Base-by-base conservation (phyloP, 805 yeast species). In the Candida qinlingensis region DNA sequence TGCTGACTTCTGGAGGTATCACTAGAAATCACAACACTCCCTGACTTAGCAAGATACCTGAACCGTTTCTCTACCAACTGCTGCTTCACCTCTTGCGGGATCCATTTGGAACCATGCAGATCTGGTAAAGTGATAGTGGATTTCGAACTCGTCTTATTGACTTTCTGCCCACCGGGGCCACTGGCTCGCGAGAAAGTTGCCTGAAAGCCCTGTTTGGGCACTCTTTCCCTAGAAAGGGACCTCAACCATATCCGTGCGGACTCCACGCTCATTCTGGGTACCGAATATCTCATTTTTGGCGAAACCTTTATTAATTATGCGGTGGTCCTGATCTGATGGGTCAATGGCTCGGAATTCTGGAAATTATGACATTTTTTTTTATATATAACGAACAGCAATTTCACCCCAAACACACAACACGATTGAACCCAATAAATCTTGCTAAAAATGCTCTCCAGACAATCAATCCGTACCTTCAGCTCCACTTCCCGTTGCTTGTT, bases 81-180 rank as follows among this genome's bases (percentile, higher is more conserved):
- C 1, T 55, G 51, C 45, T 73, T 63, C 2, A 83, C 66, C 5
- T 74, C 73, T 5, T 47, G 51, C 1, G 94, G 92, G 4, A 86
- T 72, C 90, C 91, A 85, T 5, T 58, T 50, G 1, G 76, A 75
- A 1, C 58, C 53, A 2, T 72, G 63, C 75, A 87, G 74, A 35
- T 70, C 62, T 5, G 64, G 64, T 0, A 83, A 57, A 5, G 77
- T 68, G 19, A 87, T 60, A 0, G 87, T 81, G 7, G 90, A 87
- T 57, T 87, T 83, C 1, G 86, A 75, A 31, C 69, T 73, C 48
- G 68, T 73, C 56, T 87, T 87, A 63, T 87, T 87, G 9, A 88
- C 95, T 59, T 88, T 84, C 56, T 87, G 96, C 0, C 96, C 96
- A 1, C 96, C 96, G 0, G 96, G 88, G 0, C 96, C 96, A 34